Evolutionary conservation across 2,329 filamentous ascomycete genomes (phyloP).

Genomic region (Paraphaeosphaeria sporulosa): DNA sequence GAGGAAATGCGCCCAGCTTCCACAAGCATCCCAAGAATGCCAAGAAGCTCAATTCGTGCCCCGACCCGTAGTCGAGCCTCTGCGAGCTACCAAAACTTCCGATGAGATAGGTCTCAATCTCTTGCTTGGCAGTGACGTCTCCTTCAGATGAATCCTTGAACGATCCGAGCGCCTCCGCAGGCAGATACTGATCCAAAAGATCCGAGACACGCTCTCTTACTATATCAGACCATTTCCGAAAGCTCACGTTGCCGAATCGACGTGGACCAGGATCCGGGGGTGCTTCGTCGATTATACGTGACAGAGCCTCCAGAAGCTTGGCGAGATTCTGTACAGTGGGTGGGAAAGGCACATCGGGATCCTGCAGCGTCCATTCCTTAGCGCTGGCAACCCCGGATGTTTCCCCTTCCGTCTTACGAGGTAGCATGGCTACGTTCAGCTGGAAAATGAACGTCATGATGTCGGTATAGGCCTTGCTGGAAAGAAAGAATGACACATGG

Average conservation of each 20-base stretch:
- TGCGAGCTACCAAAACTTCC: slow-evolving; percentile 89
- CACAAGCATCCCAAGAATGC: slow-evolving; percentile 90
- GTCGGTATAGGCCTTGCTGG: slow-evolving; percentile 82
- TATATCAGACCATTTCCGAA: slow-evolving; percentile 80
- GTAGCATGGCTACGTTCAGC: slow-evolving; percentile 86
- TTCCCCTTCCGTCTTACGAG: slow-evolving; percentile 60
- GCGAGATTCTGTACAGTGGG: slow-evolving; percentile 70
- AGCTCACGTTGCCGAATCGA: slow-evolving; percentile 91
- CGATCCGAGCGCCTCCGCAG: slow-evolving; percentile 53
- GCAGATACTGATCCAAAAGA: slow-evolving; percentile 66
- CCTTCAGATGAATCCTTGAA: slow-evolving; percentile 30
- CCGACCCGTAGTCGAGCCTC: slow-evolving; percentile 92
- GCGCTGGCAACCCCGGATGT: slow-evolving; percentile 48
- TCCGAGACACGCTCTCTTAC: slow-evolving; percentile 66
- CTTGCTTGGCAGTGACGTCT: slow-evolving; percentile 62
- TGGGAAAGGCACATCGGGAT: slow-evolving; percentile 56
- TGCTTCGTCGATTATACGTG: slow-evolving; percentile 74
- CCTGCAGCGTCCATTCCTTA: slow-evolving; percentile 61
- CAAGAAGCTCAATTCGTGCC: slow-evolving; percentile 93
- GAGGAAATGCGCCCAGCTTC: slow-evolving; percentile 83
- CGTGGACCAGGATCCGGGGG: slow-evolving; percentile 87
- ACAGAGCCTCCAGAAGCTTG: slow-evolving; percentile 69
- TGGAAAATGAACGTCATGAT: slow-evolving; percentile 88
- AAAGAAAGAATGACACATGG: slow-evolving; percentile 82
- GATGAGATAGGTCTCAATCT: slow-evolving; percentile 80